Conservation (phyloP, 805 yeast genomes). For the Kodamaea fukazawae region DNA sequence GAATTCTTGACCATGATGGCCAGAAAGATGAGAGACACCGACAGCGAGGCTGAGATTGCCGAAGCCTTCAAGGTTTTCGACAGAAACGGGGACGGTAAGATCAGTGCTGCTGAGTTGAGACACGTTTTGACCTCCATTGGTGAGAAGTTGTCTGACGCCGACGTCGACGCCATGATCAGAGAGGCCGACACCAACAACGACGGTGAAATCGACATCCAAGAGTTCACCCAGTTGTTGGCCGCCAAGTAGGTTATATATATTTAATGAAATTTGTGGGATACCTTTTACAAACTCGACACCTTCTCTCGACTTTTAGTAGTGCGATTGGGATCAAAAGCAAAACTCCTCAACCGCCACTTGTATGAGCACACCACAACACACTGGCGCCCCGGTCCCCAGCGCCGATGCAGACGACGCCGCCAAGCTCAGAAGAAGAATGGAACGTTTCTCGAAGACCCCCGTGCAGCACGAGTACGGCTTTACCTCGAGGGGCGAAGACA, state of each 20-base stretch:
- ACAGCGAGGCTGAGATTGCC: conserved; percentile 92
- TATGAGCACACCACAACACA: too few species aligned
- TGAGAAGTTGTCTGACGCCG: conserved; percentile 93
- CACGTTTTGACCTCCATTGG: conserved; percentile 97
- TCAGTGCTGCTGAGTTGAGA: conserved; percentile 93
- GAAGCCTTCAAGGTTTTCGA: conserved; percentile 99
- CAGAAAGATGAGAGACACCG: conserved; percentile 88
- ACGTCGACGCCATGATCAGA: conserved; percentile 94
- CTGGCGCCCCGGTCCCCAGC: too few species aligned
- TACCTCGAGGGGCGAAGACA: conserved; percentile 60
- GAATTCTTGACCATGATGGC: conserved; percentile 45
- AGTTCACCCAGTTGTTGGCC: conserved; percentile 84
- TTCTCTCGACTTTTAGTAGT: too few species aligned
- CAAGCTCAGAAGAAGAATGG: not conserved
- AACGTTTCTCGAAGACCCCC: conserved; percentile 2
- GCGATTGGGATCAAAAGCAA: too few species aligned
- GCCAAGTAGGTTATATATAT: conserved; percentile 51
- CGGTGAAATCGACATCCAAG: conserved; percentile 96
- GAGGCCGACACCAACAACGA: conserved; percentile 96
- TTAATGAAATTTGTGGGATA: not conserved
- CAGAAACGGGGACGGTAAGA: conserved; percentile 93
- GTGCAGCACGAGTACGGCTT: conserved; percentile 43
- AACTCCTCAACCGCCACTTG: too few species aligned
- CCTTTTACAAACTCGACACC: too few species aligned
- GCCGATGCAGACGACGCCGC: not conserved